These are phyloP conservation scores for Metschnikowia rubicola DNA, from an alignment of 805 yeast species.

Conservation along the genomic window DNA sequence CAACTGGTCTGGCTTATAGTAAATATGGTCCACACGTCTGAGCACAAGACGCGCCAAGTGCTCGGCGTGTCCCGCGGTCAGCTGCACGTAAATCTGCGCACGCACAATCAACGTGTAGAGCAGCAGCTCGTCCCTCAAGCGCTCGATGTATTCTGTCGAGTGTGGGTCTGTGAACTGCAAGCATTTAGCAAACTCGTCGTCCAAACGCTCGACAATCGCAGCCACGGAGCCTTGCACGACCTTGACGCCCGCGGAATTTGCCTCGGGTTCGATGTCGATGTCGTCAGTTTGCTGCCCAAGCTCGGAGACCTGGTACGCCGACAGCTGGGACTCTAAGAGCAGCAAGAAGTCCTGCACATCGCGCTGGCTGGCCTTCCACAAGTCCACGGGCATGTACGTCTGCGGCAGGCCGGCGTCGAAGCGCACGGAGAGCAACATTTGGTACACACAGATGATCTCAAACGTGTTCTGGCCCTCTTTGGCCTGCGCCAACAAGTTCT, in stretches of 20 bases:
- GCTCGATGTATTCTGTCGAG: conserved; percentile 85
- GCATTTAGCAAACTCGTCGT: conserved; percentile 88
- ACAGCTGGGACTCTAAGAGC: conserved; percentile 60
- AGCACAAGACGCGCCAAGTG: conserved; percentile 71
- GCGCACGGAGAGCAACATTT: conserved; percentile 81
- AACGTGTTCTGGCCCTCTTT: conserved; percentile 44
- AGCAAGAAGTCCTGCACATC: conserved; percentile 63
- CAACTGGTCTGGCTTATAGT: conserved; percentile 82
- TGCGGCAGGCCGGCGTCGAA: conserved; percentile 73
- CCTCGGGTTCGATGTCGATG: conserved; percentile 63
- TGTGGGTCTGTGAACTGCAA: conserved; percentile 91
- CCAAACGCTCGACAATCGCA: conserved; percentile 86
- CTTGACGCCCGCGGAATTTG: conserved; percentile 58
- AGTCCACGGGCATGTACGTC: conserved; percentile 69
- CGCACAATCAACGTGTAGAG: conserved; percentile 77
- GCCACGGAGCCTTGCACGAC: conserved; percentile 80
- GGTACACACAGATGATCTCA: conserved; percentile 73
- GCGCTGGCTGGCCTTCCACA: conserved; percentile 69
- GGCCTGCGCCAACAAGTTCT: conserved; percentile 47
- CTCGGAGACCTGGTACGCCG: conserved; percentile 69
- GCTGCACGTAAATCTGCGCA: conserved; percentile 82
- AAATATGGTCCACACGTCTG: conserved; percentile 87
- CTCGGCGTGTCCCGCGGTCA: conserved; percentile 49
- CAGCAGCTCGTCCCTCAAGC: conserved; percentile 81
- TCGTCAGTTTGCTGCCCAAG: conserved; percentile 68